phyloP scores from a whole-genome alignment of 108 stramenopile species.

The Skeletonema grethae region DNA sequence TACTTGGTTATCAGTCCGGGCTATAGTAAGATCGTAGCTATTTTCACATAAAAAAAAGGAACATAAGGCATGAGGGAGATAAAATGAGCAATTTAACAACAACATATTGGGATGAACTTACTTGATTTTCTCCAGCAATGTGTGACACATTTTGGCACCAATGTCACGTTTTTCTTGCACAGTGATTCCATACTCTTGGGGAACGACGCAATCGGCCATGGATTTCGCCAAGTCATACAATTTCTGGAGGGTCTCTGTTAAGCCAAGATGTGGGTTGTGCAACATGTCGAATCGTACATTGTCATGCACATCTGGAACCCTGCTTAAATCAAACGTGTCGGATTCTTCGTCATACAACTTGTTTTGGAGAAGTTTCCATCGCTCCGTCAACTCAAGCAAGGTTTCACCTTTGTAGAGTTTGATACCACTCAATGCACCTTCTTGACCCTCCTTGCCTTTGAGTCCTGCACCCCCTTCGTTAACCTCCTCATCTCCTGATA shows the following conservation, averaged over 20 bases:
- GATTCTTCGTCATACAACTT: slow-evolving; percentile 85
- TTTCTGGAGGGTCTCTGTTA: slow-evolving; percentile 77
- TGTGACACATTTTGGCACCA: slow-evolving; percentile 88
- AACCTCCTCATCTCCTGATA: slow-evolving; percentile 74
- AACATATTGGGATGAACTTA: slow-evolving; percentile 23
- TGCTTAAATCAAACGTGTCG: slow-evolving; percentile 88
- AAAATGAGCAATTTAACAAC: no score
- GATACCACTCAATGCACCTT: slow-evolving; percentile 83
- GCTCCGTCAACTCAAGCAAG: slow-evolving; percentile 88
- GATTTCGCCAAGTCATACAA: slow-evolving; percentile 87
- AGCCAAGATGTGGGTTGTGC: slow-evolving; percentile 90
- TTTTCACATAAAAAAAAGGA: background rate
- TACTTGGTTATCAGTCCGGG: slow-evolving; percentile 83
- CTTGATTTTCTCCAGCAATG: slow-evolving; percentile 95
- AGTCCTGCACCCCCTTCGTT: slow-evolving; percentile 86
- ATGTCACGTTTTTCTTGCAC: slow-evolving; percentile 83
- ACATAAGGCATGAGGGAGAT: background rate
- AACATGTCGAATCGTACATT: slow-evolving; percentile 80
- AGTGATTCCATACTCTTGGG: slow-evolving; percentile 97
- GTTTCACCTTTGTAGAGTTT: slow-evolving; percentile 95
- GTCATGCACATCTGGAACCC: slow-evolving; percentile 93
- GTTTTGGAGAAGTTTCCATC: slow-evolving; percentile 92
- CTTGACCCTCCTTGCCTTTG: slow-evolving; percentile 71
- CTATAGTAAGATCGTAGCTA: slow-evolving; percentile 83
- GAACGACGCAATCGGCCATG: slow-evolving; percentile 96